Evolutionary conservation across 768 basidiomycete species (phyloP).

Genomic region (Leucocoprinus leucothites): DNA sequence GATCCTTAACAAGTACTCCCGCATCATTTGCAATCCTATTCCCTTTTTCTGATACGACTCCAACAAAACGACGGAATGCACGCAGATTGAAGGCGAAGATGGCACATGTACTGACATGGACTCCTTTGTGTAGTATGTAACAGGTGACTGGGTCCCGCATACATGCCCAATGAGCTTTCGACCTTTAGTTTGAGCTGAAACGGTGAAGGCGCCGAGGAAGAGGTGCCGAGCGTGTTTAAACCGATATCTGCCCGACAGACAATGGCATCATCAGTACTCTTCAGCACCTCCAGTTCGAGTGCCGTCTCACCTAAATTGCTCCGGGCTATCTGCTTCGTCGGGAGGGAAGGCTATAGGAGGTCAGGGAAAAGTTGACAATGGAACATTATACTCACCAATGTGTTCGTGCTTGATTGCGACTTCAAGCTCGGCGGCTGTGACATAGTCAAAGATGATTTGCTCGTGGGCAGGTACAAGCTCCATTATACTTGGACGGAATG

Average conservation of each 20-base stretch:
- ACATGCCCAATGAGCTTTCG: slow-evolving; percentile 60
- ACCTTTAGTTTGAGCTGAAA: slow-evolving; percentile 2
- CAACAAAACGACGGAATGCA: slow-evolving; percentile 66
- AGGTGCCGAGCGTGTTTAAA: slow-evolving; percentile 55
- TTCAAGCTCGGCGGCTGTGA: slow-evolving; percentile 38
- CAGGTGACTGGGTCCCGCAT: slow-evolving; percentile 58
- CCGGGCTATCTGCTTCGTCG: slow-evolving; percentile 61
- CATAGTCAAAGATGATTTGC: slow-evolving; percentile 36
- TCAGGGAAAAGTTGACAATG: background rate
- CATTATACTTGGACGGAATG: background rate
- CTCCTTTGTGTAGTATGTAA: slow-evolving; percentile 50
- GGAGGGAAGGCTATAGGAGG: slow-evolving; percentile 46
- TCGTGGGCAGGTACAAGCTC: slow-evolving; percentile 1
- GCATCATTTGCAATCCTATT: slow-evolving; percentile 51
- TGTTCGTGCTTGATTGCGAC: slow-evolving; percentile 45
- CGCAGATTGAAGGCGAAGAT: slow-evolving; percentile 48
- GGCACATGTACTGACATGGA: slow-evolving; percentile 68
- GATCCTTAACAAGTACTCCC: slow-evolving; percentile 54
- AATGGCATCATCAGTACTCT: background rate
- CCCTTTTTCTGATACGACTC: slow-evolving; percentile 39
- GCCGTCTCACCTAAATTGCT: slow-evolving; percentile 45
- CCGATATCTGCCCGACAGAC: slow-evolving; percentile 25
- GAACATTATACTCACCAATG: slow-evolving; percentile 17
- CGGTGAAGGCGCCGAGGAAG: slow-evolving; percentile 63
- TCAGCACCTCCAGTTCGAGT: background rate